Base-by-base conservation (phyloP, 805 yeast species). In the Ogataea saltuana region DNA sequence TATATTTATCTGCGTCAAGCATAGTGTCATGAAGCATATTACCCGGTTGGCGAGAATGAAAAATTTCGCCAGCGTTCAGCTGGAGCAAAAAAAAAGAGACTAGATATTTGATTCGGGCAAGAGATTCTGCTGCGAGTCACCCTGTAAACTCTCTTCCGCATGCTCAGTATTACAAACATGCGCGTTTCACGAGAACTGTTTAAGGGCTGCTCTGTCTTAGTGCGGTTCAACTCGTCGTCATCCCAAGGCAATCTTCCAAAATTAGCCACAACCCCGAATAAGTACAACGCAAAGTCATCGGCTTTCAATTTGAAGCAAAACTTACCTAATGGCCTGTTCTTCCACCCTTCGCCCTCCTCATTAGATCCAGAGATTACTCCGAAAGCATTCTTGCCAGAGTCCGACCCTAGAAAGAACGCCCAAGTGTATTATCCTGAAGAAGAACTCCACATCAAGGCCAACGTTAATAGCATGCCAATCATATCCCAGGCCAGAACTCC, bases 261-360 rank as follows among this genome's bases (percentile, higher is more conserved):
- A 37, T 44, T 65, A n/a, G 53, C 65, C 3, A 44, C 55, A 8
- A 64, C 68, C 3, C 70, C 70, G 16, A 67, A 66, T 46, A 64
- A 63, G 45, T 67, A 56, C 49, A 66, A 65, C 40, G 32, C 62
- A 5, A 65, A 60, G 47, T 63, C 69, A 1, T 63, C 69, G 15
- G 70, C 64, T 6, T 67, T 64, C 54, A 67, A 67, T 40, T 31
- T 65, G 21, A 64, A 56, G 39, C 69, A 68, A 19, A 41, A 41
- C 9, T 47, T 65, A 21, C 69, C 70, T 11, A 48, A 55, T 10
- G 71, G 71, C 1, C 37, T 66, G 8, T 63, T 52, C 42, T 62
- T 52, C 42, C 67, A 64, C 39, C 71, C 71, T 25, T 59, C 71
- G 11, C 71, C 70, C 26, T 59, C 70, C 1, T 51, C 64, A 4